Evolutionary conservation across 1,139 yeast genomes (phyloP).

Genomic region (Zygoascus hellenicus): DNA sequence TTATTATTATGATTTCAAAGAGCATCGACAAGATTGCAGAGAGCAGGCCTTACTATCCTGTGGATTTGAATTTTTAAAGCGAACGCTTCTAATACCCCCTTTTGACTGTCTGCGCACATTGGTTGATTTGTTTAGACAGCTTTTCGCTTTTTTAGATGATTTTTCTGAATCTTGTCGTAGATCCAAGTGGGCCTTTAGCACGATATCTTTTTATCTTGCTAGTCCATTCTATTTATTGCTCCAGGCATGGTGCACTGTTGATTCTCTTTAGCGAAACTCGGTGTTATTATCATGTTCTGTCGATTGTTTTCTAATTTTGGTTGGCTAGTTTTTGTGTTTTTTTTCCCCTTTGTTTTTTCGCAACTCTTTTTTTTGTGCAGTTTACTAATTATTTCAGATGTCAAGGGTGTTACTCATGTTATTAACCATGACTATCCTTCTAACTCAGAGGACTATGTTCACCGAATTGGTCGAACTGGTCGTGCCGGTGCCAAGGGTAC

Average conservation of each 20-base stretch:
- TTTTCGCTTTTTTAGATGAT: too few species aligned
- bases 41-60: conserved; percentile 10
- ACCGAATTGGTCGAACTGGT: conserved; percentile 96
- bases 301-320: too few species aligned
- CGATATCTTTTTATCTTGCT: too few species aligned
- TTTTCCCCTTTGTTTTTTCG: conserved; percentile 7
- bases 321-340: background rate
- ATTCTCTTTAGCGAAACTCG: too few species aligned
- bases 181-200: too few species aligned
- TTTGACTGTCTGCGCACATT: too few species aligned
- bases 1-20: conserved; percentile 14
- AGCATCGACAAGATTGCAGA: conserved; percentile 3
- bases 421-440: conserved; percentile 97
- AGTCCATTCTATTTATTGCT: too few species aligned
- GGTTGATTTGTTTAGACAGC: too few species aligned
- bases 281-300: too few species aligned
- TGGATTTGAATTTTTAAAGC: background rate
- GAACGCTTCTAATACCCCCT: too few species aligned
- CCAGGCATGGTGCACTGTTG: too few species aligned
- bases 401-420: conserved; percentile 91
- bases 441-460: conserved; percentile 96
- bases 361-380: background rate
- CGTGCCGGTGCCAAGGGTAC: conserved; percentile 97
- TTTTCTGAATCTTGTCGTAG: too few species aligned
- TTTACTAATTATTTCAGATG: conserved; percentile 50